Conservation (phyloP, 176 grass and related monocot genomes). For the Lolium perenne region DNA sequence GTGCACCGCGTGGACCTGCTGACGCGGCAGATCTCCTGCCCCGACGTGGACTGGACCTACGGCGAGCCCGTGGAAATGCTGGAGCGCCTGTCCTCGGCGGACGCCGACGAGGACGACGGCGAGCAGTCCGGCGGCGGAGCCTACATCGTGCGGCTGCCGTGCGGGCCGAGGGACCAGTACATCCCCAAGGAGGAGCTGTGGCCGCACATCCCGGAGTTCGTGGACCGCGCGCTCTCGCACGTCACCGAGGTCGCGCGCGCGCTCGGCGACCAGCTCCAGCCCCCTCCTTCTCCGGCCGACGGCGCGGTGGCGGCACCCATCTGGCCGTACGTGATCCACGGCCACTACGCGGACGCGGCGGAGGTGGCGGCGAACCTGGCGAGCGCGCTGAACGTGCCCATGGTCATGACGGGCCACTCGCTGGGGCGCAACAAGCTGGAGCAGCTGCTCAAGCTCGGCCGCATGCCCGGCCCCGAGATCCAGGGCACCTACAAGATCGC, state of each 20-base stretch:
- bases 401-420: slow-evolving; percentile 97
- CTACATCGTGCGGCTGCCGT: slow-evolving; percentile 90
- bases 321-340: slow-evolving; percentile 90
- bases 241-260: slow-evolving; percentile 79
- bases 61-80: slow-evolving; percentile 95
- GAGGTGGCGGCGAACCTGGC: slow-evolving; percentile 78
- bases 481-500: slow-evolving; percentile 75
- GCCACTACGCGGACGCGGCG: slow-evolving; percentile 91
- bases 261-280: slow-evolving; percentile 56
- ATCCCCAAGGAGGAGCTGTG: slow-evolving; percentile 83
- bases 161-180: slow-evolving; percentile 83
- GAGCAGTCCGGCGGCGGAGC: slow-evolving; percentile 51
- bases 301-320: slow-evolving; percentile 12
- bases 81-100: slow-evolving; percentile 12
- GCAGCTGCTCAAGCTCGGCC: slow-evolving; percentile 76
- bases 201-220: slow-evolving; percentile 95
- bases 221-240: slow-evolving; percentile 91
- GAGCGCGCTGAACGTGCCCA: slow-evolving; percentile 72
- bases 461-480: slow-evolving; percentile 63
- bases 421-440: slow-evolving; percentile 97
- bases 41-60: slow-evolving; percentile 92
- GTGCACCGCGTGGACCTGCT: slow-evolving; percentile 84
- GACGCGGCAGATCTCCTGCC: slow-evolving; percentile 79
- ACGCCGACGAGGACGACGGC: background rate
- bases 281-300: background rate